Evolutionary conservation across 1,284 basidiomycete species (phyloP).

Genomic region (Mycena citricolor): DNA sequence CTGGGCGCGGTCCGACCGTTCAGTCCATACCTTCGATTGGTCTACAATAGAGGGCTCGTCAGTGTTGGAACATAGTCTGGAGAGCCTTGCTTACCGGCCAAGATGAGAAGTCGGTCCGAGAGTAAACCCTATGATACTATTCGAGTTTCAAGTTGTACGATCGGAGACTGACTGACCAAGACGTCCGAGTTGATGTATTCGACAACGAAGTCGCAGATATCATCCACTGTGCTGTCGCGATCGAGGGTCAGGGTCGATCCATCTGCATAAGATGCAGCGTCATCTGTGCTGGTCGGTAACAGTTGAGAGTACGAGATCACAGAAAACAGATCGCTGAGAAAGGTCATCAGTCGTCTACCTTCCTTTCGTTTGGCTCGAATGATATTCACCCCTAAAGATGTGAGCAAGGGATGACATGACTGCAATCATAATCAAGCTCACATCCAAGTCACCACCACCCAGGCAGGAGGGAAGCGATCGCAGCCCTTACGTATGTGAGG

Average conservation of each 20-base stretch:
- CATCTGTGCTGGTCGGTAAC: conserved; percentile 47
- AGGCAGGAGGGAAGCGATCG: conserved; percentile 68
- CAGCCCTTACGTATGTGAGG: conserved; percentile 49
- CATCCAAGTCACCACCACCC: conserved; percentile 74
- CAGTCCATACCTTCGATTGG: conserved; percentile 56
- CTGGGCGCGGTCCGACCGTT: background rate
- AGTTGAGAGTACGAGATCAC: conserved; percentile 52
- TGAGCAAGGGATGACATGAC: conserved; percentile 20
- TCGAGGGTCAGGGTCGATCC: conserved; percentile 44
- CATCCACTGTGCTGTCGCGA: conserved; percentile 62
- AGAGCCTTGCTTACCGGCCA: conserved; percentile 63
- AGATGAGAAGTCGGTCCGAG: conserved; percentile 68
- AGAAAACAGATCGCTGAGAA: conserved; percentile 52
- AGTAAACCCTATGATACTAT: conserved; percentile 55
- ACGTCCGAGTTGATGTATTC: conserved; percentile 83
- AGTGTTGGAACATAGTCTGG: background rate
- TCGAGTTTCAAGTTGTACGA: too few relatives aligned
- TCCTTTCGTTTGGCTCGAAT: too few relatives aligned
- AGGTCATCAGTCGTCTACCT: too few relatives aligned
- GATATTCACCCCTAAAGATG: too few relatives aligned
- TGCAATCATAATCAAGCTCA: conserved; percentile 36
- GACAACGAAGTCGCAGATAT: conserved; percentile 80
- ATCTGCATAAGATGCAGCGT: conserved; percentile 55
- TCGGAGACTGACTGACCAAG: conserved; percentile 54
- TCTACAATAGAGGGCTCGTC: conserved; percentile 37